Evolutionary conservation across 2,329 filamentous ascomycete species (phyloP).

Genomic region (Cordyceps fumosorosea): DNA sequence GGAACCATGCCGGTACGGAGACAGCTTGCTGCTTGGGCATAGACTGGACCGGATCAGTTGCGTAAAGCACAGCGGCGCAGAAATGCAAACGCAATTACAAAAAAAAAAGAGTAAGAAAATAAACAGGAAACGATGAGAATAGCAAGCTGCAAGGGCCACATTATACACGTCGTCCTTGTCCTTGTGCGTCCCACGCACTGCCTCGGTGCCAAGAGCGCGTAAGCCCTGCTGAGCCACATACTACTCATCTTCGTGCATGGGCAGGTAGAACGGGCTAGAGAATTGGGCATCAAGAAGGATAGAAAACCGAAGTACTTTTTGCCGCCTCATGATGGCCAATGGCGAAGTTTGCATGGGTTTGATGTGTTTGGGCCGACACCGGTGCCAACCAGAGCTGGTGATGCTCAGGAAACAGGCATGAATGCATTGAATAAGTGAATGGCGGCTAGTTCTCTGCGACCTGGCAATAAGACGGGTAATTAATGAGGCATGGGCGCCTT

Average conservation of each 20-base stretch:
- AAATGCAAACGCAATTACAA: neutral
- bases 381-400: neutral
- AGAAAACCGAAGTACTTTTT: neutral
- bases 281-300: too few species aligned
- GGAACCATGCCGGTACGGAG: too few species aligned
- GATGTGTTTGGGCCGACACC: neutral
- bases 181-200: neutral
- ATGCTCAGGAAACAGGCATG: too few species aligned
- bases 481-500: too few species aligned
- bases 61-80: neutral
- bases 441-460: neutral
- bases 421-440: neutral
- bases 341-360: neutral
- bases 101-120: neutral
- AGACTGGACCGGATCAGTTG: neutral
- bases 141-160: neutral
- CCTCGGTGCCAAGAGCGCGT: constrained; percentile 1
- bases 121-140: neutral
- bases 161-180: neutral
- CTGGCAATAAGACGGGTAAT: too few species aligned
- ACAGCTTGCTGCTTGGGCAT: too few species aligned
- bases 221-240: neutral
- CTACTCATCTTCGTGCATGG: too few species aligned
- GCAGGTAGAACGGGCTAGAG: too few species aligned
- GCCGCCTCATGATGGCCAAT: neutral